Conservation (phyloP, 345 rosid species). For the Brassica cretica region DNA sequence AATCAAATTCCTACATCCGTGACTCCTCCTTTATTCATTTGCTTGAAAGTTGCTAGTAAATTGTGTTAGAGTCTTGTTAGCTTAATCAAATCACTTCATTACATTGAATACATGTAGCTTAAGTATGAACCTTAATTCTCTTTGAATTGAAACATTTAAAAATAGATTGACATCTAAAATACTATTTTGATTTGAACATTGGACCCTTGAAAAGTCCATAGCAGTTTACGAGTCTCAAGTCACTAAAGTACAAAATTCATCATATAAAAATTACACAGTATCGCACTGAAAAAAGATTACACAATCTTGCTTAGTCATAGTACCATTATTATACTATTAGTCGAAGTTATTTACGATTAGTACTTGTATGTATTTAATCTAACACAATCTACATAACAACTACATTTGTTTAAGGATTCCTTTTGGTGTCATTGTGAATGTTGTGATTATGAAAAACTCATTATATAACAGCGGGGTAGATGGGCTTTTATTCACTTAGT, state of each 20-base stretch:
- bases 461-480: background rate
- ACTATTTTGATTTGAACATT: too few relatives aligned
- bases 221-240: background rate
- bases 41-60: too few relatives aligned
- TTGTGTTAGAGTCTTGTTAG: too few relatives aligned
- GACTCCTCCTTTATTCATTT: too few relatives aligned
- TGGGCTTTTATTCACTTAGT: constrained; percentile 11
- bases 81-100: too few relatives aligned
- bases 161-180: too few relatives aligned
- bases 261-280: background rate
- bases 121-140: too few relatives aligned
- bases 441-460: background rate
- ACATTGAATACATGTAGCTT: too few relatives aligned
- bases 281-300: background rate
- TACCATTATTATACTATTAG: background rate
- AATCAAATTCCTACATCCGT: too few relatives aligned
- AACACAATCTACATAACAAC: background rate
- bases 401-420: background rate
- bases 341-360: background rate
- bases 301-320: background rate
- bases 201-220: too few relatives aligned
- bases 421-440: background rate
- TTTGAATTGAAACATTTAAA: too few relatives aligned
- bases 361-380: background rate
- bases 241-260: background rate